A percentile compares a stretch with the other conserved stretches of the same genome.
Conservation (phyloP, 306 rosid genomes). For the Adenanthera pavonina region DNA sequence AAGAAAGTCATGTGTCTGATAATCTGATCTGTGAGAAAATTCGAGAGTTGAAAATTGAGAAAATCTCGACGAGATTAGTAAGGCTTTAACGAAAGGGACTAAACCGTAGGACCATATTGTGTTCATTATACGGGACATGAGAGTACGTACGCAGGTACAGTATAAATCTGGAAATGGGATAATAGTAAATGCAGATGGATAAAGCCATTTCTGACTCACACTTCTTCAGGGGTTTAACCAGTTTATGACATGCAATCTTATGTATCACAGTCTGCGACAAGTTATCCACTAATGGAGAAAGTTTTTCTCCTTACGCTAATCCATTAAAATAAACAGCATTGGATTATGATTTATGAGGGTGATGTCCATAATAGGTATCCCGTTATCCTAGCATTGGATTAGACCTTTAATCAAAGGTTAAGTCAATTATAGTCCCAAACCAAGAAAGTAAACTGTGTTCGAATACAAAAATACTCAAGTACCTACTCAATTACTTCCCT, state of each 20-base stretch:
- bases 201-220: constrained; percentile 37
- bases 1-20: not conserved
- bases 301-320: not conserved
- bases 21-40: not conserved
- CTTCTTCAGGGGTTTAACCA: not conserved
- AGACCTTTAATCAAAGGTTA: constrained; percentile 17
- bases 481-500: constrained; percentile 54
- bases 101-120: not conserved
- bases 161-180: constrained; percentile 9
- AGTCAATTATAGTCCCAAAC: not conserved
- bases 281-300: not conserved
- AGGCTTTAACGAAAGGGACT: not conserved
- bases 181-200: constrained; percentile 1
- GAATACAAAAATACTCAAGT: constrained; percentile 57
- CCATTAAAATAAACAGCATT: not conserved
- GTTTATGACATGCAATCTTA: constrained; percentile 5
- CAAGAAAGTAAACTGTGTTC: constrained; percentile 20
- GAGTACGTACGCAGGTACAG: constrained; percentile 5
- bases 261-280: not conserved
- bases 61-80: not conserved
- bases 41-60: not conserved
- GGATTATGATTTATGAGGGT: constrained; percentile 13
- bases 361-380: constrained; percentile 9
- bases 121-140: not conserved
- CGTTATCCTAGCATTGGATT: constrained; percentile 31